phyloP scores from a whole-genome alignment of 768 basidiomycete genomes.

The Mycena rebaudengoi region DNA sequence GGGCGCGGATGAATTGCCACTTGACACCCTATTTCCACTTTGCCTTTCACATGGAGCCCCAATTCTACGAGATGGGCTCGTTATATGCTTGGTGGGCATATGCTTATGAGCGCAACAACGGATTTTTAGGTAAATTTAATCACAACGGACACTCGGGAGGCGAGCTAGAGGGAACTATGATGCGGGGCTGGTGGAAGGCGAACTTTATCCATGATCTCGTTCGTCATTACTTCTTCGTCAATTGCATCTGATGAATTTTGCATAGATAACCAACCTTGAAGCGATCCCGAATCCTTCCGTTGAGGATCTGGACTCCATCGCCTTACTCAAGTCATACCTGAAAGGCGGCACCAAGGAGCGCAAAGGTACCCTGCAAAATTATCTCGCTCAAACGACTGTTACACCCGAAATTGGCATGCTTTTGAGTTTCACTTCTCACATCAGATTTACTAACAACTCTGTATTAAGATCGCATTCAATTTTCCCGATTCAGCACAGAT shows the following conservation, averaged over 20 bases:
- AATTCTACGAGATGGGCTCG: slow-evolving; percentile 25
- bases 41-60: slow-evolving; percentile 15
- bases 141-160: slow-evolving; percentile 31
- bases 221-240: neutral
- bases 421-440: neutral
- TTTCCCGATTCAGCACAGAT: neutral
- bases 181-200: slow-evolving; percentile 30
- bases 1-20: slow-evolving; percentile 28
- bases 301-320: slow-evolving; percentile 7
- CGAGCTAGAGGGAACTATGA: slow-evolving; percentile 31
- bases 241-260: neutral
- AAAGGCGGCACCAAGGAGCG: slow-evolving; percentile 20
- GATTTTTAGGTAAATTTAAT: slow-evolving; percentile 20
- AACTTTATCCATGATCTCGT: slow-evolving; percentile 25
- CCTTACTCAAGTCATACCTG: slow-evolving; percentile 10
- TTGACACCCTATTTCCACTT: slow-evolving; percentile 29
- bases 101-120: slow-evolving; percentile 31
- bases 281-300: neutral
- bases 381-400: slow-evolving; percentile 8
- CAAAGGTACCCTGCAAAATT: slow-evolving; percentile 23
- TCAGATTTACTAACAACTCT: neutral
- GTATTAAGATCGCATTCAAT: neutral
- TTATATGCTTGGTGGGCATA: slow-evolving; percentile 20
- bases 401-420: neutral
- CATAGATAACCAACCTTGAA: slow-evolving; percentile 17